Percentiles rank a stretch among this genome's conserved stretches.
phyloP scores from a whole-genome alignment of 306 rosid genomes.

The Cicer yamashitae region DNA sequence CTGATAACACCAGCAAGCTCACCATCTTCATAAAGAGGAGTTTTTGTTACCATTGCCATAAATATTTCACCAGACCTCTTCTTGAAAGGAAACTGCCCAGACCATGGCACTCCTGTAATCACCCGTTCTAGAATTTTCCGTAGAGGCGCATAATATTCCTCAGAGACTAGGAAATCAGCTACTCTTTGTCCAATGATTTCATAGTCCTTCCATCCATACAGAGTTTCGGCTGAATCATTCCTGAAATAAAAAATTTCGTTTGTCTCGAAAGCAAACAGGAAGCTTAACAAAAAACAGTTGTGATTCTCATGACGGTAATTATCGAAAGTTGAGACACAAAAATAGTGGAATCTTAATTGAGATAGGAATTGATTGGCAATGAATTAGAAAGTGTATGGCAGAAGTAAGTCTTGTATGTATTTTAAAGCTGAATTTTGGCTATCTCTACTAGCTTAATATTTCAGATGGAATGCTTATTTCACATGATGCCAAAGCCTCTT shows the following conservation, averaged over 20 bases:
- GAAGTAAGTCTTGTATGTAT: no score
- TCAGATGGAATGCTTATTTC: no score
- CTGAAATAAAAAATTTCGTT: slow-evolving; percentile 46
- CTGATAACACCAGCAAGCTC: slow-evolving; percentile 61
- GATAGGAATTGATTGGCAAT: neutral
- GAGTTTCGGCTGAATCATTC: slow-evolving; percentile 68
- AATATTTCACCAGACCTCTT: slow-evolving; percentile 70
- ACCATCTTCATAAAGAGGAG: slow-evolving; percentile 65
- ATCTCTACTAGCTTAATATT: no score
- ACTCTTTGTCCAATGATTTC: slow-evolving; percentile 62
- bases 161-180: slow-evolving; percentile 51
- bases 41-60: slow-evolving; percentile 65
- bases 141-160: slow-evolving; percentile 53
- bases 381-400: no score
- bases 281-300: neutral
- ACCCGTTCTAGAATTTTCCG: slow-evolving; percentile 58
- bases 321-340: neutral
- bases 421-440: no score
- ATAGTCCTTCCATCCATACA: slow-evolving; percentile 76
- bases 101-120: slow-evolving; percentile 62
- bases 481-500: no score
- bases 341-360: neutral
- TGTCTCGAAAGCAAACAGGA: neutral
- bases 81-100: slow-evolving; percentile 77
- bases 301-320: neutral